Evolutionary conservation across 2,329 filamentous ascomycete genomes (phyloP), one percentile per base, ranked within the genome.

Genomic region (Apiospora rasikravindrae): DNA sequence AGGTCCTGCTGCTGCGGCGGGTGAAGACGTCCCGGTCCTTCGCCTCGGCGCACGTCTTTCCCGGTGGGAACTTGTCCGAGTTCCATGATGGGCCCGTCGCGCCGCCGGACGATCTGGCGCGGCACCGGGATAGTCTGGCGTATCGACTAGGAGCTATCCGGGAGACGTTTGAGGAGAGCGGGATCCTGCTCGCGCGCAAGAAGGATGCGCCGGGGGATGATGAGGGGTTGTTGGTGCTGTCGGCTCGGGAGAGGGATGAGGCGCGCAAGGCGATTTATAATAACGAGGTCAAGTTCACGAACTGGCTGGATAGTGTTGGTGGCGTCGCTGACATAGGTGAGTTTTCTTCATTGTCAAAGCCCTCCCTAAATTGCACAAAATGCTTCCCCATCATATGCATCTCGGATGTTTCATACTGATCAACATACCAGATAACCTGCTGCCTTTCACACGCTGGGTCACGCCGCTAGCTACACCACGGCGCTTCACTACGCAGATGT

Each of bases 401-500:
- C 51, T 13, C 42, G 42, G 13, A 61, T 10, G 1, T 16, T 16
- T n/a, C 22, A 67, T 24, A 19, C 16, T 47, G 16, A 71, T 64
- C 29, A 47, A 2, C 53, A 69, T 37, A 19, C 70, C 70, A 89
- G 91, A 91, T 1, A 85, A 87, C 49, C 84, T 98, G 3, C 84
- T 94, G 10, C 94, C 95, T 0, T 98, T 97, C 79, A 98, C 95
- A 0, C 90, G 94, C 70, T 98, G 96, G 96, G 88, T 98, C 71
- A 98, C 96, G 2, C 96, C 96, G 0, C 82, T 86, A 0, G 90
- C 89, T 73, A 84, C 92, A 1, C 88, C 91, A 0, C 94, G 92
- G 77, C 89, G 96, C 66, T 99, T 97, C 83, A 94, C 93, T 0
- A 98, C 96, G 0, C 95, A 98, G 80, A 98, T 98, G 96, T 99